Conservation (phyloP, 176 grass and related monocot species). For the Oryza glaberrima region DNA sequence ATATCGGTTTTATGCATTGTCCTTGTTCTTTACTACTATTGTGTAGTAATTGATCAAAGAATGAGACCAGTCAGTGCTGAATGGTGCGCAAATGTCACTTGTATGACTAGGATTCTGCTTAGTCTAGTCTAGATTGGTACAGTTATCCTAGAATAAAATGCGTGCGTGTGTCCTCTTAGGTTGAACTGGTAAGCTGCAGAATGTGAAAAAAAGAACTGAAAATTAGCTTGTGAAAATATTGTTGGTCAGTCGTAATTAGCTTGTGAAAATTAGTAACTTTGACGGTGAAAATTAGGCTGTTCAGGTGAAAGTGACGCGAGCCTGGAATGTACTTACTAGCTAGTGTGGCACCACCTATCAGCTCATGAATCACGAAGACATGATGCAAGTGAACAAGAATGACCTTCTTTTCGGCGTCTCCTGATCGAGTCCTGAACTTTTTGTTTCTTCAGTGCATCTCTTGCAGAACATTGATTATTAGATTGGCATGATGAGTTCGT, state of each 20-base stretch:
- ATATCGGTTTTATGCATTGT: background rate
- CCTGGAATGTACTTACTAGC: background rate
- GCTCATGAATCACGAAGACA: conserved; percentile 24
- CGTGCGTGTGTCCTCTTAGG: background rate
- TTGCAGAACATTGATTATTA: conserved; percentile 21
- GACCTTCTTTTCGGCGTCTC: conserved; percentile 5
- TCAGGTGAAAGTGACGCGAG: conserved; percentile 32
- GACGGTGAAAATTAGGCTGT: conserved; percentile 21
- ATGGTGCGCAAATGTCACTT: background rate
- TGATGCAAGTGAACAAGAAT: background rate
- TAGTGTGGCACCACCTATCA: background rate
- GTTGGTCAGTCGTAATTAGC: background rate
- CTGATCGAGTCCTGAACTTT: background rate
- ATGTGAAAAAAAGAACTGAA: background rate
- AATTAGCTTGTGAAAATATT: background rate
- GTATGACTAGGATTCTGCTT: conserved; percentile 3
- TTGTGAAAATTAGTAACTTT: conserved; percentile 36
- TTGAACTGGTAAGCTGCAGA: background rate
- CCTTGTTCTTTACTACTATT: background rate
- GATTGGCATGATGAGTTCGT: conserved; percentile 1
- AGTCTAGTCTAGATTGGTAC: conserved; percentile 28
- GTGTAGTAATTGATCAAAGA: background rate
- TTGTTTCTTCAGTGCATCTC: background rate
- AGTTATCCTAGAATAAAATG: background rate
- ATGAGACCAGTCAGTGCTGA: background rate